Evolutionary conservation across 1,284 basidiomycete genomes (phyloP).

Genomic region (Cutaneotrichosporon daszewskae): DNA sequence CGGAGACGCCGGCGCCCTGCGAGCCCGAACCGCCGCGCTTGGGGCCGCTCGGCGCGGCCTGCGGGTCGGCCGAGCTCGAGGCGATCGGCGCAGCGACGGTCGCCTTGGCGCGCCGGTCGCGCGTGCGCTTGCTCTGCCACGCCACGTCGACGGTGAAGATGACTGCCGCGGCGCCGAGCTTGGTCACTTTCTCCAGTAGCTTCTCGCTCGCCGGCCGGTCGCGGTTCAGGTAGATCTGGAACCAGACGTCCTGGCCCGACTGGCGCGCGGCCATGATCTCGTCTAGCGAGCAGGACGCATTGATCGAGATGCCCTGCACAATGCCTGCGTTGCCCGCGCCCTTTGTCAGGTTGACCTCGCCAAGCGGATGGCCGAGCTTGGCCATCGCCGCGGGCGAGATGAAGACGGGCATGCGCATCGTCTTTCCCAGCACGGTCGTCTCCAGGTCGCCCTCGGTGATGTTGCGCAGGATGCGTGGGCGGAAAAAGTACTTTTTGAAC

Average conservation of each 20-base stretch:
- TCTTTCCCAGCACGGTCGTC: constrained; percentile 64
- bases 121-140: constrained; percentile 78
- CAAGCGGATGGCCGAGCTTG: constrained; percentile 81
- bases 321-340: constrained; percentile 66
- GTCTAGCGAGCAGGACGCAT: constrained; percentile 68
- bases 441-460: constrained; percentile 28
- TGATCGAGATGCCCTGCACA: constrained; percentile 81
- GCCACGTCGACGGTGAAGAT: constrained; percentile 90
- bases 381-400: constrained; percentile 79
- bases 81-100: constrained; percentile 14
- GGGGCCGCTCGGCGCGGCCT: neutral
- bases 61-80: neutral
- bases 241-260: constrained; percentile 69
- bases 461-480: constrained; percentile 47
- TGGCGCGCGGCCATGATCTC: constrained; percentile 48
- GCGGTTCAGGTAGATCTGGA: constrained; percentile 76
- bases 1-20: constrained; percentile 33
- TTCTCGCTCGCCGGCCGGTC: constrained; percentile 64
- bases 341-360: constrained; percentile 75
- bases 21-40: neutral
- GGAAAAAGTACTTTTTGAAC: constrained; percentile 54
- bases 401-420: constrained; percentile 71
- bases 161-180: constrained; percentile 57
- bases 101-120: constrained; percentile 55
- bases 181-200: constrained; percentile 53